Evolutionary conservation across 345 rosid genomes (phyloP).

Genomic region (Angophora floribunda): DNA sequence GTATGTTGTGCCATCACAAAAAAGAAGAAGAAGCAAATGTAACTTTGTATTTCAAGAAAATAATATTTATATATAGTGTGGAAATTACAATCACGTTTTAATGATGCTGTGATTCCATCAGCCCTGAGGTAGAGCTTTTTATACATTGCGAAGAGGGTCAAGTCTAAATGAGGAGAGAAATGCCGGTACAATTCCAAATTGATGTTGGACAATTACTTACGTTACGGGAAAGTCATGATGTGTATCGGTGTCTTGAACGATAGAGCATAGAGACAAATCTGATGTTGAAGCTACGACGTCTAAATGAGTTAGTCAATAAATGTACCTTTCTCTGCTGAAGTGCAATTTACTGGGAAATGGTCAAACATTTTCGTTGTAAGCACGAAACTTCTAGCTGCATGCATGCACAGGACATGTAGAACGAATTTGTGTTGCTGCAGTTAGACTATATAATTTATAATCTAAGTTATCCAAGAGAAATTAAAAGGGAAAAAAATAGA

Average conservation of each 20-base stretch:
- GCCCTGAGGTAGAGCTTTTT: not conserved
- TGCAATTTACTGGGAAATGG: not conserved
- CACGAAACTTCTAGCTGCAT: not conserved
- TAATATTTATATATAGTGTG: not conserved
- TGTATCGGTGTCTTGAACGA: not conserved
- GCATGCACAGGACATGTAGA: not conserved
- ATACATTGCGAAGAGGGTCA: not conserved
- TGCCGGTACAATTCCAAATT: not conserved
- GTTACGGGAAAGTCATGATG: not conserved
- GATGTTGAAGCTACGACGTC: not conserved
- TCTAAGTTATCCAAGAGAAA: not conserved
- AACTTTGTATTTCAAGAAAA: not conserved
- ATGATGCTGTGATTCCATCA: not conserved
- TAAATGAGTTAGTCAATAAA: not conserved
- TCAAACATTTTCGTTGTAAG: not conserved
- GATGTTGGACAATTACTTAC: not conserved
- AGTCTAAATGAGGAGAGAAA: not conserved
- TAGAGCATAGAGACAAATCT: not conserved
- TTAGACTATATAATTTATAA: not conserved
- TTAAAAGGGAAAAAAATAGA: not conserved
- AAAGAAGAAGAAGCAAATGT: not conserved
- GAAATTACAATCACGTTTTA: not conserved
- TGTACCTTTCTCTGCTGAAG: not conserved
- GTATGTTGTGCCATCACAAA: not conserved
- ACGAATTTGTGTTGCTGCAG: not conserved